These are phyloP conservation scores for Penicillium roqueforti DNA, from an alignment of 495 filamentous ascomycete genomes.

Conservation along the genomic window DNA sequence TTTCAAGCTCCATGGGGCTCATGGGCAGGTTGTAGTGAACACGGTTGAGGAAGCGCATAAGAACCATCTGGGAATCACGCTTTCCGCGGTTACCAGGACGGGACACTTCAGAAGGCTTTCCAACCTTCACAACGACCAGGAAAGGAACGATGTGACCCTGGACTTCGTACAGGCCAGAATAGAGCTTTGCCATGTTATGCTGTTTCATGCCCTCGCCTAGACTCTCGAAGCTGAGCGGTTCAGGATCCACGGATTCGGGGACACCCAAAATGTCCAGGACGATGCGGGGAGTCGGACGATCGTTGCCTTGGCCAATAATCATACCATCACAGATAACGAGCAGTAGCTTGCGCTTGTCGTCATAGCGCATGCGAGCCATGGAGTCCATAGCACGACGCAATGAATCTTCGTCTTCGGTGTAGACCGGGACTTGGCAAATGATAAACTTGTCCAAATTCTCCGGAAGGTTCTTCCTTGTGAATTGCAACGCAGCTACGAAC, in stretches of 20 bases:
- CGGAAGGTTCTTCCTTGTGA: slow-evolving; percentile 82
- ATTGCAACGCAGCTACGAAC: slow-evolving; percentile 94
- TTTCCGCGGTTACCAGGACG: slow-evolving; percentile 97
- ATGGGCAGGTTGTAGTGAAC: slow-evolving; percentile 95
- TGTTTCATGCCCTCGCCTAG: slow-evolving; percentile 94
- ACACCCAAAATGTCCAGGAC: slow-evolving; percentile 97
- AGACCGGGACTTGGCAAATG: slow-evolving; percentile 95
- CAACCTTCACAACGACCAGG: slow-evolving; percentile 94
- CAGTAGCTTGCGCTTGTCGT: slow-evolving; percentile 64
- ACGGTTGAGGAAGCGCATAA: slow-evolving; percentile 98
- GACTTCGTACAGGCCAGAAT: slow-evolving; percentile 96
- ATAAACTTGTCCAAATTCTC: slow-evolving; percentile 98
- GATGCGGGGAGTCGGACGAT: slow-evolving; percentile 90
- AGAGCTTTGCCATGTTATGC: slow-evolving; percentile 99
- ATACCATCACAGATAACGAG: slow-evolving; percentile 50
- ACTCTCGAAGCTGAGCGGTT: slow-evolving; percentile 95
- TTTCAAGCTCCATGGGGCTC: slow-evolving; percentile 95
- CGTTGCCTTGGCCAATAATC: slow-evolving; percentile 99
- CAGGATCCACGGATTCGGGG: slow-evolving; percentile 88
- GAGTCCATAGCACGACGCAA: slow-evolving; percentile 96
- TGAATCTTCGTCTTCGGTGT: slow-evolving; percentile 98
- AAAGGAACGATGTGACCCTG: slow-evolving; percentile 98
- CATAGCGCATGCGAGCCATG: slow-evolving; percentile 90
- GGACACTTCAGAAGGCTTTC: slow-evolving; percentile 94
- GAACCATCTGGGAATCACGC: slow-evolving; percentile 96